These are phyloP conservation scores for Naganishia kalamii DNA, from an alignment of 768 basidiomycete species.

Conservation along the genomic window DNA sequence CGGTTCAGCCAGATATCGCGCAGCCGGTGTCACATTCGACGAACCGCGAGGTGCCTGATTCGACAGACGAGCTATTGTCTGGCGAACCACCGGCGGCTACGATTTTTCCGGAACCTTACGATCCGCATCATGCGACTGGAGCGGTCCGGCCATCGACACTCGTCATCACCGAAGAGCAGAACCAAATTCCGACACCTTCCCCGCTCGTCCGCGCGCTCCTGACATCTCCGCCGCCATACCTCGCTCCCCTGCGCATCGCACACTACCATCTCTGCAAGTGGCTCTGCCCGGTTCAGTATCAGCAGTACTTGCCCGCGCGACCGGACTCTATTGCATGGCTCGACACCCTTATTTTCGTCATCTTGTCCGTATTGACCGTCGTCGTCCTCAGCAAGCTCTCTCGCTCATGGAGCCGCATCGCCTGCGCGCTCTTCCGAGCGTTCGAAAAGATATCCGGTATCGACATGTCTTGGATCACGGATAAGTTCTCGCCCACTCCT, in stretches of 20 bases:
- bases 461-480: conserved; percentile 13
- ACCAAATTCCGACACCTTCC: background rate
- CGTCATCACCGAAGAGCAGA: background rate
- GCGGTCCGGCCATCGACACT: background rate
- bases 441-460: conserved; percentile 5
- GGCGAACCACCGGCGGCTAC: too few relatives aligned
- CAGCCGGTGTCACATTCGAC: too few relatives aligned
- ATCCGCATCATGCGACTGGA: background rate
- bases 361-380: conserved; percentile 23
- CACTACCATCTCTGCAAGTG: conserved; percentile 17
- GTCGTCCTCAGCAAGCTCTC: conserved; percentile 24
- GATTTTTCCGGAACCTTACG: background rate
- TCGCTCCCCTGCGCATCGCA: conserved; percentile 8
- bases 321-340: conserved; percentile 22
- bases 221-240: background rate
- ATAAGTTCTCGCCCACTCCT: background rate
- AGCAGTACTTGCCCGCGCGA: background rate
- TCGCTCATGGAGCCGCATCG: conserved; percentile 5
- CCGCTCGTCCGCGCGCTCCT: background rate
- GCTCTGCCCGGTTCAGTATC: conserved; percentile 1
- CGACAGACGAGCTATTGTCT: too few relatives aligned
- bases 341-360: conserved; percentile 28
- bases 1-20: background rate
- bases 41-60: too few relatives aligned
- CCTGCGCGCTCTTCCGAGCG: background rate